Conservation (phyloP, 495 filamentous ascomycete species). For the Staphylotrichum tortipilum region DNA sequence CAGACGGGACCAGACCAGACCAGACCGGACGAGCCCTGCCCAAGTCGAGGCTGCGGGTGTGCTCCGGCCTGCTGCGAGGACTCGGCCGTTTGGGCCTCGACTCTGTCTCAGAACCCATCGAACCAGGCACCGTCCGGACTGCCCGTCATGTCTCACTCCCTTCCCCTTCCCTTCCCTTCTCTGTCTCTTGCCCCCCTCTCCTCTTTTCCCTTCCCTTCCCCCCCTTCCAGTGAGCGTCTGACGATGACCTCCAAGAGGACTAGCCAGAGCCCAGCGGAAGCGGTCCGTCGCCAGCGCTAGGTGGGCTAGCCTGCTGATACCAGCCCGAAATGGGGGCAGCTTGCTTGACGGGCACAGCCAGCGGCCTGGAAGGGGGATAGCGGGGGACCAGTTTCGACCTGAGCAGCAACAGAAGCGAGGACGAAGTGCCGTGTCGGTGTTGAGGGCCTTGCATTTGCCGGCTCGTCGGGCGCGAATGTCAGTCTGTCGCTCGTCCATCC, state of each 20-base stretch:
- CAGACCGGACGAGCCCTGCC: too few species aligned
- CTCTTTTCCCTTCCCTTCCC: too few species aligned
- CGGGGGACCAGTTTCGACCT: neutral
- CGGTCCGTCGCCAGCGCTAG: neutral
- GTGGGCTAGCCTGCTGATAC: neutral
- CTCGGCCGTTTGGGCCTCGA: conserved; percentile 1
- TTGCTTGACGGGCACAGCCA: neutral
- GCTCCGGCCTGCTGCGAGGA: too few species aligned
- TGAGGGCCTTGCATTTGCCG: conserved; percentile 2
- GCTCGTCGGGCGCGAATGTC: neutral
- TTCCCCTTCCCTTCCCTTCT: too few species aligned
- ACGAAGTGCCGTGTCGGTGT: conserved; percentile 1
- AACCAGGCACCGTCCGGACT: neutral
- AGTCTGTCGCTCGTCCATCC: neutral
- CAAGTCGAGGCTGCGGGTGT: too few species aligned
- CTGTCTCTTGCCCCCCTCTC: neutral
- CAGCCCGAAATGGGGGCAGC: neutral
- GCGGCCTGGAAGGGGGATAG: neutral
- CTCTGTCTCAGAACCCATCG: neutral
- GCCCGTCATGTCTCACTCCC: neutral
- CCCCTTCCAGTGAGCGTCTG: too few species aligned
- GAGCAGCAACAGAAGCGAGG: neutral
- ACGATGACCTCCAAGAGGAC: too few species aligned
- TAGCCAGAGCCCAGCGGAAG: neutral
- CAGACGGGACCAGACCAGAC: too few species aligned